Percentiles rank a stretch among this genome's conserved stretches.
phyloP scores from a whole-genome alignment of 2,329 filamentous ascomycete species.

The Chaetothyriales sp. region DNA sequence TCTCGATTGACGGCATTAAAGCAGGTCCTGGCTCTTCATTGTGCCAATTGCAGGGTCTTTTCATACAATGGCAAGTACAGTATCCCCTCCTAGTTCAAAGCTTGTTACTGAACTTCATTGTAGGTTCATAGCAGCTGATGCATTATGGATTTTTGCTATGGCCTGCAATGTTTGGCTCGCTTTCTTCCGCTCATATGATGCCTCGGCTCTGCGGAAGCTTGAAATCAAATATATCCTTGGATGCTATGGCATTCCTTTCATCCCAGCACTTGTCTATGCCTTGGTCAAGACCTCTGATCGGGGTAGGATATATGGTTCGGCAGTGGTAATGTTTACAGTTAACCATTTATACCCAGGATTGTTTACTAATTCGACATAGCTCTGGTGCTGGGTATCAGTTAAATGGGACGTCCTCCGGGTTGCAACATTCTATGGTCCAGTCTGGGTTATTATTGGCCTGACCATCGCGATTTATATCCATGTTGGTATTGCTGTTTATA shows the following conservation, averaged over 20 bases:
- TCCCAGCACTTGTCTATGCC: conserved; percentile 54
- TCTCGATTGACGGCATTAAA: conserved; percentile 48
- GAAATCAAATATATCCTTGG: conserved; percentile 56
- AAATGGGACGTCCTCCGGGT: conserved; percentile 61
- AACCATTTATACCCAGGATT: conserved; percentile 1
- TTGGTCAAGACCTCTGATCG: conserved; percentile 43
- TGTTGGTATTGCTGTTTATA: conserved; percentile 26
- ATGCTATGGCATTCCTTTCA: conserved; percentile 61
- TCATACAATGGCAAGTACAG: conserved; percentile 65
- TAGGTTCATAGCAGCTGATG: conserved; percentile 67
- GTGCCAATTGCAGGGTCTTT: conserved; percentile 63
- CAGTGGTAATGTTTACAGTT: conserved; percentile 34
- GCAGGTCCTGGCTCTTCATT: conserved; percentile 39
- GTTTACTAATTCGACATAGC: conserved; percentile 20
- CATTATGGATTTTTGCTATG: conserved; percentile 68
- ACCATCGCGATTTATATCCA: conserved; percentile 29
- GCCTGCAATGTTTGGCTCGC: conserved; percentile 71
- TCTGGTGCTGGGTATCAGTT: conserved; percentile 68
- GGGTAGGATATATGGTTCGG: conserved; percentile 58
- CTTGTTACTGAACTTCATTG: not conserved
- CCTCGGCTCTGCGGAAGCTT: conserved; percentile 48
- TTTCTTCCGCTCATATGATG: conserved; percentile 61
- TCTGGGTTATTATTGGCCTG: conserved; percentile 29
- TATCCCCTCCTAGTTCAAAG: not conserved
- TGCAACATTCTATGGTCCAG: conserved; percentile 52